phyloP scores from a whole-genome alignment of 2,329 filamentous ascomycete species.

The Diaporthe batatas region DNA sequence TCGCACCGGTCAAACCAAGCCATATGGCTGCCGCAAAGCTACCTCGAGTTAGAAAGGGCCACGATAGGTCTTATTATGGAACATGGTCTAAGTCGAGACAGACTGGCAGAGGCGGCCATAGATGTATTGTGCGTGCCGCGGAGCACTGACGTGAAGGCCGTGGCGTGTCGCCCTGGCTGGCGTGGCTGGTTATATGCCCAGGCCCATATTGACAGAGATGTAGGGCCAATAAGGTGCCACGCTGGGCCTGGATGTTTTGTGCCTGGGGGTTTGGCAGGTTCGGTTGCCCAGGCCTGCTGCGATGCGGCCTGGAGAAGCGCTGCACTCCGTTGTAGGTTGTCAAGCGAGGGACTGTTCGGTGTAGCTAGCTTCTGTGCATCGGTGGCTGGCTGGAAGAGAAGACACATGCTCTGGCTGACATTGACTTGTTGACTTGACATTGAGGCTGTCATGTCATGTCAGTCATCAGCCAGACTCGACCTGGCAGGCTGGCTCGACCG shows the following conservation, averaged over 20 bases:
- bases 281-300: constrained; percentile 9
- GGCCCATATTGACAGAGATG: constrained; percentile 1
- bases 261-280: background rate
- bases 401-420: background rate
- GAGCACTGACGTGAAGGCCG: constrained; percentile 24
- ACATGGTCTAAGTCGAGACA: background rate
- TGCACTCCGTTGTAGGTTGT: no score
- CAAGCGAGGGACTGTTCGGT: background rate
- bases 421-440: background rate
- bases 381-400: constrained; percentile 10
- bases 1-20: constrained; percentile 15
- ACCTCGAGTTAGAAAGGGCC: constrained; percentile 1
- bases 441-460: background rate
- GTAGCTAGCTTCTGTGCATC: background rate
- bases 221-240: background rate
- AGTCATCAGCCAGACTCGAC: background rate
- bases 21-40: constrained; percentile 18
- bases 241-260: background rate
- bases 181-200: constrained; percentile 10
- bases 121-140: background rate
- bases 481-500: background rate
- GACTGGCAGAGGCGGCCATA: background rate
- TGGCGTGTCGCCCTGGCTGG: constrained; percentile 19
- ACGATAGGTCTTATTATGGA: background rate
- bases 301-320: background rate